Percentiles rank a stretch among this genome's conserved stretches.
These are phyloP conservation scores for Lachnellula suecica DNA, from an alignment of 2,329 filamentous ascomycete genomes.

Conservation along the genomic window DNA sequence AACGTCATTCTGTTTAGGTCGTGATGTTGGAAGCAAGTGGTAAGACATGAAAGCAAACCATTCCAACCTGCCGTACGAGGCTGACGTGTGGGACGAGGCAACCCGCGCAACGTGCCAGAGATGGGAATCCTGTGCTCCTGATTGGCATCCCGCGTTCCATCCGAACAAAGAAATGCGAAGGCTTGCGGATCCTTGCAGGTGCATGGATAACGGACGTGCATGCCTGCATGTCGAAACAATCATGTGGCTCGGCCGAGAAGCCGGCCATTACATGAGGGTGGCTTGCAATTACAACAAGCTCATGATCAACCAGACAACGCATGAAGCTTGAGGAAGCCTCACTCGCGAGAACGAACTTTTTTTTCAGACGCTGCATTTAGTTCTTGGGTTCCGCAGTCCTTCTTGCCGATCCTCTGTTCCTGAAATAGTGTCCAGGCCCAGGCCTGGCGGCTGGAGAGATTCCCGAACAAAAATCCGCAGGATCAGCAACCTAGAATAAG, in stretches of 20 bases:
- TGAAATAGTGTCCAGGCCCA: background rate
- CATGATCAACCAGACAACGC: background rate
- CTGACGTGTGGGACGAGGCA: conserved; percentile 12
- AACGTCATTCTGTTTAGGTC: too few relatives aligned
- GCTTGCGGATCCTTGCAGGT: conserved; percentile 20
- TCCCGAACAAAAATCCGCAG: background rate
- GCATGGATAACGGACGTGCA: conserved; percentile 24
- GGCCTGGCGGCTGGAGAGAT: background rate
- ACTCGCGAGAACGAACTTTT: conserved; percentile 17
- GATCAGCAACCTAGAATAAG: background rate
- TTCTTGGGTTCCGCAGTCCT: background rate
- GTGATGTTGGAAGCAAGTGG: too few relatives aligned
- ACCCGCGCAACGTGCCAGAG: conserved; percentile 7
- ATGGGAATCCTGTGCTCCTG: conserved; percentile 10
- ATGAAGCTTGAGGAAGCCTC: background rate
- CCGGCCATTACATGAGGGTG: too few relatives aligned
- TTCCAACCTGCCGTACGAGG: too few relatives aligned
- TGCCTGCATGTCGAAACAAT: conserved; percentile 11
- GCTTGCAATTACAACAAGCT: too few relatives aligned
- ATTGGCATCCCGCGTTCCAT: conserved; percentile 21
- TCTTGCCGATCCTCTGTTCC: background rate
- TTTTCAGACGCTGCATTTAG: background rate
- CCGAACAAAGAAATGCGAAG: conserved; percentile 8
- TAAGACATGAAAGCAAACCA: too few relatives aligned
- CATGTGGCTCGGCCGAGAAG: conserved; percentile 20